phyloP scores from a whole-genome alignment of 176 grass and related monocot species.

The Stipa capillata region DNA sequence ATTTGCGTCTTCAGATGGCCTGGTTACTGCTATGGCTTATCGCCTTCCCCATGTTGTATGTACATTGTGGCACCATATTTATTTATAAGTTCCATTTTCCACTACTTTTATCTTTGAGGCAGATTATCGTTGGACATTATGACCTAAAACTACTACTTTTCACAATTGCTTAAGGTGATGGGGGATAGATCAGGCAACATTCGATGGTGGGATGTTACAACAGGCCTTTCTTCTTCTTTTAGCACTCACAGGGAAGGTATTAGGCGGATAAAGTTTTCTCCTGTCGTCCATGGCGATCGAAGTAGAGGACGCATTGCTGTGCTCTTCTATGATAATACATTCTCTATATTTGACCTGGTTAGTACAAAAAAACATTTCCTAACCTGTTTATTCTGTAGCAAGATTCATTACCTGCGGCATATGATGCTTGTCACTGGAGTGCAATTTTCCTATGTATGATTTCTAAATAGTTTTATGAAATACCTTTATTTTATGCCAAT shows the following conservation, averaged over 20 bases:
- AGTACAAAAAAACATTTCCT: slow-evolving; percentile 26
- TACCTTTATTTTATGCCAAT: not conserved
- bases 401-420: not conserved
- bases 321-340: slow-evolving; percentile 95
- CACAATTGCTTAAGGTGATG: slow-evolving; percentile 69
- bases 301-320: slow-evolving; percentile 93
- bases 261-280: slow-evolving; percentile 96
- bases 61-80: slow-evolving; percentile 11
- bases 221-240: slow-evolving; percentile 96
- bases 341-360: slow-evolving; percentile 99
- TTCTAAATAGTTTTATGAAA: not conserved
- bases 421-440: not conserved
- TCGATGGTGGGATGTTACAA: slow-evolving; percentile 99
- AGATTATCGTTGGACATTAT: slow-evolving; percentile 20
- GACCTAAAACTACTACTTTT: slow-evolving; percentile 24
- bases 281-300: slow-evolving; percentile 79
- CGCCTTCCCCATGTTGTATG: slow-evolving; percentile 95
- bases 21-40: slow-evolving; percentile 99
- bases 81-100: slow-evolving; percentile 2
- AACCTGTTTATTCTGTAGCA: not conserved
- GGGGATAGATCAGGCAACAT: slow-evolving; percentile 96
- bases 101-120: not conserved
- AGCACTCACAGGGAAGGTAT: slow-evolving; percentile 97
- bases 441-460: not conserved
- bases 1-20: slow-evolving; percentile 90